Conservation (phyloP, 108 stramenopile genomes). For the Fistulifera pelliculosa region DNA sequence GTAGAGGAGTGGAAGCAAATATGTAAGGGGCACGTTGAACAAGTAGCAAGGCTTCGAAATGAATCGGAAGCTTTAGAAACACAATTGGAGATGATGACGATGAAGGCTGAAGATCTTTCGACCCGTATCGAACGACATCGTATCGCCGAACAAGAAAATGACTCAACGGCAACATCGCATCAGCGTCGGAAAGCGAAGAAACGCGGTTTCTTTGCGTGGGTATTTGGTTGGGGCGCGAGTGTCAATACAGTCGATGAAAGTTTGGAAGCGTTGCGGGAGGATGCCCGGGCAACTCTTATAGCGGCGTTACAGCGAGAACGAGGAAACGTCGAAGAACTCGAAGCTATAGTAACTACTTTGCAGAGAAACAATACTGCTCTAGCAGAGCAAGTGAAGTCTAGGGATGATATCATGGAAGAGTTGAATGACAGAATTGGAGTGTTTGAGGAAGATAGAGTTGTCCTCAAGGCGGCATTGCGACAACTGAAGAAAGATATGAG, state of each 20-base stretch:
- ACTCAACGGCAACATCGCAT: background rate
- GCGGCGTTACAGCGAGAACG: slow-evolving; percentile 68
- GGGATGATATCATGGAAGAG: slow-evolving; percentile 63
- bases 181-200: background rate
- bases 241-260: slow-evolving; percentile 18
- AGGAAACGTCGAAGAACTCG: slow-evolving; percentile 65
- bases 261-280: slow-evolving; percentile 17
- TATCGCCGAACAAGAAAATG: slow-evolving; percentile 12
- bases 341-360: slow-evolving; percentile 34
- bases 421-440: slow-evolving; percentile 75
- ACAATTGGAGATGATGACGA: slow-evolving; percentile 10
- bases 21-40: slow-evolving; percentile 22
- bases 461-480: slow-evolving; percentile 72
- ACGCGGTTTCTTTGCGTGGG: slow-evolving; percentile 22
- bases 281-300: slow-evolving; percentile 65
- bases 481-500: slow-evolving; percentile 80
- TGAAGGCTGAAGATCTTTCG: slow-evolving; percentile 43
- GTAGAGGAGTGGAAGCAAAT: slow-evolving; percentile 33
- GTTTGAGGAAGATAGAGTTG: slow-evolving; percentile 83
- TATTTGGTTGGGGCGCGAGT: slow-evolving; percentile 8
- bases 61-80: background rate
- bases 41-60: slow-evolving; percentile 14
- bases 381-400: slow-evolving; percentile 64
- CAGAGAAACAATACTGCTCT: slow-evolving; percentile 76
- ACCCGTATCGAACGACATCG: slow-evolving; percentile 31